Evolutionary conservation across 495 filamentous ascomycete species (phyloP).

Genomic region (Cladorrhinum samala): DNA sequence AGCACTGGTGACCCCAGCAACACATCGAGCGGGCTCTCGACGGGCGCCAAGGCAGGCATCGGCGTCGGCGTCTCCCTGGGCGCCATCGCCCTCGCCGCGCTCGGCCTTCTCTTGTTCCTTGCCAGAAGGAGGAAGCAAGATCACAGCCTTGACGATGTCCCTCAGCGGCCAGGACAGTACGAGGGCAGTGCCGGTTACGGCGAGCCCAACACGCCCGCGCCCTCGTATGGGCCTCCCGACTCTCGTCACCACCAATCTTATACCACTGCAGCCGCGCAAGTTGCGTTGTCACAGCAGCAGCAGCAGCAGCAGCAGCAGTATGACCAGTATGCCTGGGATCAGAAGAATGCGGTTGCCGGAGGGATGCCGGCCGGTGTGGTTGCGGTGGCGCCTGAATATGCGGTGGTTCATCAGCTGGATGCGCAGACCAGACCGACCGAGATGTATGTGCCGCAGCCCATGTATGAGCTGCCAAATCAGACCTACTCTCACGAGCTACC

Average conservation of each 20-base stretch:
- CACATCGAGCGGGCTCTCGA: conserved; percentile 19
- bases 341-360: conserved; percentile 5
- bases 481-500: conserved; percentile 26
- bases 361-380: neutral
- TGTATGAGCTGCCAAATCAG: conserved; percentile 29
- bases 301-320: conserved; percentile 4
- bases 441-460: conserved; percentile 17
- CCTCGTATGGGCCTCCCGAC: conserved; percentile 14
- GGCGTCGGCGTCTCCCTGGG: conserved; percentile 31
- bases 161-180: neutral
- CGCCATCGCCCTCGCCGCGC: conserved; percentile 19
- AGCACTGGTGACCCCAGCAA: neutral
- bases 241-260: neutral
- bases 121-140: conserved; percentile 14
- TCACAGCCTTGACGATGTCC: neutral
- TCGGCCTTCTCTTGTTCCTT: conserved; percentile 22
- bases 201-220: conserved; percentile 10
- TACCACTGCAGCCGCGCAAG: neutral
- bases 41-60: conserved; percentile 33
- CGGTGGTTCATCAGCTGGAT: conserved; percentile 20
- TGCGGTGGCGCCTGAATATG: no score
- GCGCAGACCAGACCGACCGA: conserved; percentile 12
- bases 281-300: neutral
- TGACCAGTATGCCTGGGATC: conserved; percentile 16
- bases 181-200: conserved; percentile 11